Conservation (phyloP, 257 asterid genomes). For the Nemophila menziesii region DNA sequence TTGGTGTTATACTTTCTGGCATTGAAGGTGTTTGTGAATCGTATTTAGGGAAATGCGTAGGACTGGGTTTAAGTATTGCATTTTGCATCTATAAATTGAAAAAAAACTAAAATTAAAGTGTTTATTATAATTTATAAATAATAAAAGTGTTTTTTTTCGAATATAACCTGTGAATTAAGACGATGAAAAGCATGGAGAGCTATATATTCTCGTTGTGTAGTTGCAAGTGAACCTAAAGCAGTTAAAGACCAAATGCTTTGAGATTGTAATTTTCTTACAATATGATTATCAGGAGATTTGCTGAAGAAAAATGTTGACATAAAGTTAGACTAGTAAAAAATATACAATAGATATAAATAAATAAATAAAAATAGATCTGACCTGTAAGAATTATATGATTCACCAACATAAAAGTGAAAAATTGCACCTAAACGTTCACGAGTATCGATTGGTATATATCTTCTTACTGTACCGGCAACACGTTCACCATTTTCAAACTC, state of each 20-base stretch:
- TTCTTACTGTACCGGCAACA: constrained; percentile 93
- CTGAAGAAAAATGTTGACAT: constrained; percentile 22
- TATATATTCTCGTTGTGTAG: constrained; percentile 88
- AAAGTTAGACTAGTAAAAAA: constrained; percentile 13
- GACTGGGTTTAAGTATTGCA: constrained; percentile 97
- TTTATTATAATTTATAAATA: constrained; percentile 3
- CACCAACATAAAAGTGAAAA: constrained; percentile 88
- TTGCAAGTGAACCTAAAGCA: constrained; percentile 81
- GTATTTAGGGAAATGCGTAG: constrained; percentile 89
- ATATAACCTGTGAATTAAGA: constrained; percentile 70
- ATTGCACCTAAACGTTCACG: constrained; percentile 94
- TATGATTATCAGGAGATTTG: constrained; percentile 69
- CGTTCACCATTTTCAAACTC: constrained; percentile 68
- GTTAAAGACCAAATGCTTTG: constrained; percentile 84
- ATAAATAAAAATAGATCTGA: constrained; percentile 15
- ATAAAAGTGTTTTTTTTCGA: constrained; percentile 7
- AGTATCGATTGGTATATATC: constrained; percentile 79
- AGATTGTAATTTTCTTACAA: constrained; percentile 77
- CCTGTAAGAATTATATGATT: constrained; percentile 72
- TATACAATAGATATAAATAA: background rate
- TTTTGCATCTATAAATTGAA: constrained; percentile 73
- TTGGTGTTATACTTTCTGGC: constrained; percentile 96
- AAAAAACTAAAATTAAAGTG: background rate
- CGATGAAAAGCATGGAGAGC: constrained; percentile 96
- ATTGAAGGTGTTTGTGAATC: constrained; percentile 95